Evolutionary conservation across 2,329 filamentous ascomycete genomes (phyloP).

Genomic region (Pseudopithomyces maydicus): DNA sequence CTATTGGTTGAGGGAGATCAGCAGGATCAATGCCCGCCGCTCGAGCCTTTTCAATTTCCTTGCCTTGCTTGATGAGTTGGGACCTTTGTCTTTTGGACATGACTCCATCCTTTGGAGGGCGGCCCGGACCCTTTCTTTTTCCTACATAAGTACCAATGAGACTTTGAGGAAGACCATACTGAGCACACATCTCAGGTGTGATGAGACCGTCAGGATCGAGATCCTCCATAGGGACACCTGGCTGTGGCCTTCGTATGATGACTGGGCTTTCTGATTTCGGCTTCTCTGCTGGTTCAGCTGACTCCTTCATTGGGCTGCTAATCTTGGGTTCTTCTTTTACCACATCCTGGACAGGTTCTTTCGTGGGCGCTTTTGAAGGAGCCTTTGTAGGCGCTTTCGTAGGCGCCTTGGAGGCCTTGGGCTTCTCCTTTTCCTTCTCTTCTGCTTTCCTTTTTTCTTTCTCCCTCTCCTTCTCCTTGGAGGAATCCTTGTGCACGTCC

Average conservation of each 20-base stretch:
- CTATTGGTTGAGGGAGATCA: conserved; percentile 38
- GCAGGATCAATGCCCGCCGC: conserved; percentile 45
- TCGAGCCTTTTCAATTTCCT: conserved; percentile 51
- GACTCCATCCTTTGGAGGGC: conserved; percentile 80
- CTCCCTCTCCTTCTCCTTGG: conserved; percentile 23
- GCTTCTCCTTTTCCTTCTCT: conserved; percentile 16
- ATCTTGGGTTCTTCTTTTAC: conserved; percentile 25
- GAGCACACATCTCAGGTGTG: conserved; percentile 45
- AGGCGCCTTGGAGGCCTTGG: conserved; percentile 12
- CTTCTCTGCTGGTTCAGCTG: conserved; percentile 26
- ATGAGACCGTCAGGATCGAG: conserved; percentile 39
- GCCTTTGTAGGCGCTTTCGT: conserved; percentile 14
- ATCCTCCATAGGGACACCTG: conserved; percentile 32
- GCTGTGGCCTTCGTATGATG: conserved; percentile 27
- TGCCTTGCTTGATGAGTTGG: conserved; percentile 64
- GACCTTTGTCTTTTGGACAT: conserved; percentile 79
- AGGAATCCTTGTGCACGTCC: conserved; percentile 18
- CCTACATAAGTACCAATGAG: conserved; percentile 53
- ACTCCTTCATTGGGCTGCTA: conserved; percentile 35
- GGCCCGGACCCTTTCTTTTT: conserved; percentile 76
- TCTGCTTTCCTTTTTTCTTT: conserved; percentile 14
- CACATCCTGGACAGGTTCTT: conserved; percentile 25
- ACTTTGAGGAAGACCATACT: conserved; percentile 45
- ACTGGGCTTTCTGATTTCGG: conserved; percentile 35
- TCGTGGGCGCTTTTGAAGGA: conserved; percentile 23